Percentiles rank a stretch among this genome's conserved stretches.
Evolutionary conservation across 2,329 filamentous ascomycete genomes (phyloP).

Genomic region (Epichloe gansuensis): DNA sequence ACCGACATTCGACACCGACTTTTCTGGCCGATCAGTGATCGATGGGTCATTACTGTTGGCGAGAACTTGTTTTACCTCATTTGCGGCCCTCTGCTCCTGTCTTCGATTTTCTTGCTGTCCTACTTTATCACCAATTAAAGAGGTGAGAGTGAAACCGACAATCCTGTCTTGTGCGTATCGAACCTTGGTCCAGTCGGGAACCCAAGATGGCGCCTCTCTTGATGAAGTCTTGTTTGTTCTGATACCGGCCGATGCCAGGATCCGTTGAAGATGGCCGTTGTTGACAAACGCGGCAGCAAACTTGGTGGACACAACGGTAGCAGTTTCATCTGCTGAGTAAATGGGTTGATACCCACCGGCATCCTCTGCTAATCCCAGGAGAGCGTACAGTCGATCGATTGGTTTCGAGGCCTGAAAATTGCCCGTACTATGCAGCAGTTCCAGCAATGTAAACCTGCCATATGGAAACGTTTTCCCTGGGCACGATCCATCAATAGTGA

Average conservation of each 20-base stretch:
- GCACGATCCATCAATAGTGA: conserved; percentile 1
- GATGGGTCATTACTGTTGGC: too few relatives aligned
- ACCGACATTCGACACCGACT: not conserved
- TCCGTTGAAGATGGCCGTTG: conserved; percentile 2
- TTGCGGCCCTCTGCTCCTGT: not conserved
- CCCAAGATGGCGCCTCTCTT: conserved; percentile 4
- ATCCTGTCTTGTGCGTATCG: conserved; percentile 2
- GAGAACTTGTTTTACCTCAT: not conserved
- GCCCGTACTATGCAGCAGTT: conserved; percentile 3
- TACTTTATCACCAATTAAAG: not conserved
- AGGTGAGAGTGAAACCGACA: not conserved
- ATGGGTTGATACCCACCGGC: conserved; percentile 2
- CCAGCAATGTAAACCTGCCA: not conserved
- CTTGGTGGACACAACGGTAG: conserved; percentile 1
- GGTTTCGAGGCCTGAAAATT: conserved; percentile 5
- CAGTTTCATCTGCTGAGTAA: conserved; percentile 5
- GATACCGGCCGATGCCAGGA: conserved; percentile 5
- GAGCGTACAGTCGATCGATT: conserved; percentile 3
- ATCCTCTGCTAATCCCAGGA: conserved; percentile 7
- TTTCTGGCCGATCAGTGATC: not conserved
- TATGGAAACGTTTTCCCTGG: conserved; percentile 3
- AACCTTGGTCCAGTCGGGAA: conserved; percentile 7
- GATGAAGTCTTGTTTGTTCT: not conserved
- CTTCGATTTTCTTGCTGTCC: not conserved
- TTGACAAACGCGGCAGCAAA: conserved; percentile 5